Evolutionary conservation across 768 basidiomycete genomes (phyloP).

Genomic region (Piloderma croceum): DNA sequence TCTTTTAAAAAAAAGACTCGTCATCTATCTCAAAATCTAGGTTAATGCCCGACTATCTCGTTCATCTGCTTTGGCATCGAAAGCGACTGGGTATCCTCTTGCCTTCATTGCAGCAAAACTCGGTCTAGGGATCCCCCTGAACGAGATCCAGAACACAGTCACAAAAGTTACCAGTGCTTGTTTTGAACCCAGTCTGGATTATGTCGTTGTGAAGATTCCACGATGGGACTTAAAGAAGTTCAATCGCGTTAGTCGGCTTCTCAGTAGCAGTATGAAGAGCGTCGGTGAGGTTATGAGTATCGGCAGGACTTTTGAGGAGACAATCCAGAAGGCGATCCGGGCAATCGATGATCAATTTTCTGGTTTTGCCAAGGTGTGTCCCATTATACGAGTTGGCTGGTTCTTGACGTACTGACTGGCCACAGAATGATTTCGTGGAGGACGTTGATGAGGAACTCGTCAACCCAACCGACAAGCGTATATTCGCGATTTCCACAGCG

Average conservation of each 20-base stretch:
- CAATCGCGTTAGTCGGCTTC: constrained; percentile 80
- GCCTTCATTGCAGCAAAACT: constrained; percentile 99
- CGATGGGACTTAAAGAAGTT: constrained; percentile 99
- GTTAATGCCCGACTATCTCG: constrained; percentile 98
- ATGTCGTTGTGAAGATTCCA: constrained; percentile 96
- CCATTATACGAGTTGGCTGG: neutral
- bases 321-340: constrained; percentile 95
- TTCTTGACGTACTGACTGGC: neutral
- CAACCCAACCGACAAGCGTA: constrained; percentile 94
- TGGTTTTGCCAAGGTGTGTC: constrained; percentile 79
- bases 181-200: constrained; percentile 97
- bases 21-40: constrained; percentile 23
- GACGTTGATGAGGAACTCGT: constrained; percentile 89
- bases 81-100: constrained; percentile 96
- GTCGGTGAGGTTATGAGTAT: constrained; percentile 99
- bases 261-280: constrained; percentile 98
- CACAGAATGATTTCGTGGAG: constrained; percentile 79
- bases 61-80: constrained; percentile 95
- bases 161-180: constrained; percentile 96
- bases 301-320: constrained; percentile 96
- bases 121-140: constrained; percentile 92
- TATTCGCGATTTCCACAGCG: constrained; percentile 93
- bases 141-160: constrained; percentile 96
- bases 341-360: constrained; percentile 93
- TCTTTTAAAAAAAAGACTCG: constrained; percentile 3